Conservation (phyloP, 345 rosid species). For the Adansonia digitata region DNA sequence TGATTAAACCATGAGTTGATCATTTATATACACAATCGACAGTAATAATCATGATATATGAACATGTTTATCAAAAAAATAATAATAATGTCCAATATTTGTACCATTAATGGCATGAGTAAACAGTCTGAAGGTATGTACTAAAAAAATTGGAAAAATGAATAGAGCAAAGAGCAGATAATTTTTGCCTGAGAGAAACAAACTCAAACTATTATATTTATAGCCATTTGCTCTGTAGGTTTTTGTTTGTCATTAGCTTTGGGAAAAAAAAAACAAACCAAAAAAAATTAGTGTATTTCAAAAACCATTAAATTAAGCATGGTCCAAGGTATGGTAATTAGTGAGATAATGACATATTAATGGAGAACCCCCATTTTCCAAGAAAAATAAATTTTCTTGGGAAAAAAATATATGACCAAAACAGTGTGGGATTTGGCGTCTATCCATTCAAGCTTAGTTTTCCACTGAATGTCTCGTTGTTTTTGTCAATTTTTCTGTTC, state of each 20-base stretch:
- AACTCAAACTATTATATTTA: neutral
- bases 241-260: constrained; percentile 19
- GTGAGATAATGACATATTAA: constrained; percentile 18
- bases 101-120: neutral
- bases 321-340: constrained; percentile 15
- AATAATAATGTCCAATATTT: no score
- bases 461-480: neutral
- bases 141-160: neutral
- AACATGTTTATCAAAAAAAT: no score
- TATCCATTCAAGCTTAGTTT: neutral
- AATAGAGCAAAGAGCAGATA: neutral
- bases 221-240: constrained; percentile 27
- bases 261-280: constrained; percentile 10
- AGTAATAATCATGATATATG: no score
- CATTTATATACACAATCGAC: no score
- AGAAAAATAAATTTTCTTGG: constrained; percentile 16
- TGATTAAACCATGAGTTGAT: no score
- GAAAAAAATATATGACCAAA: constrained; percentile 1
- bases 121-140: neutral
- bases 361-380: constrained; percentile 18
- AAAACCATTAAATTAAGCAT: neutral
- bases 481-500: neutral
- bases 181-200: constrained; percentile 13
- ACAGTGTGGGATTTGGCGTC: neutral
- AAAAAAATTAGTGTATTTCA: neutral